A percentile compares a stretch with the other conserved stretches of the same genome.
These are phyloP conservation scores for Scheffersomyces amazonensis DNA, from an alignment of 805 yeast species.

Conservation along the genomic window DNA sequence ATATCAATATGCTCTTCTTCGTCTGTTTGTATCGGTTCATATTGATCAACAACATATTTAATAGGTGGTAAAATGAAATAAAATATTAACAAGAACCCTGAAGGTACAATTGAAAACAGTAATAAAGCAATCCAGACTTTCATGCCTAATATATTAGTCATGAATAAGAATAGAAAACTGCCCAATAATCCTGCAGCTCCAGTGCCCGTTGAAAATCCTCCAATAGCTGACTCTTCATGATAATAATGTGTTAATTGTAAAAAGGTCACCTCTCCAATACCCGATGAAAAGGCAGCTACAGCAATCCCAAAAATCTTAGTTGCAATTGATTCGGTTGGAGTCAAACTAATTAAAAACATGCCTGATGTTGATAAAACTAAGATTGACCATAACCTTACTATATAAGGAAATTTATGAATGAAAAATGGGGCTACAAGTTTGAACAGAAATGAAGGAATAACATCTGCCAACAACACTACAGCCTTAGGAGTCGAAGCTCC, in stretches of 20 bases:
- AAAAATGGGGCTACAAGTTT: slow-evolving; percentile 79
- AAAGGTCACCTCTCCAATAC: slow-evolving; percentile 88
- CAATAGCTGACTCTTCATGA: slow-evolving; percentile 51
- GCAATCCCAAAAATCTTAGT: slow-evolving; percentile 63
- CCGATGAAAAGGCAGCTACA: slow-evolving; percentile 81
- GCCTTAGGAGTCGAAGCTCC: slow-evolving; percentile 85
- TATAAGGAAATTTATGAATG: slow-evolving; percentile 64
- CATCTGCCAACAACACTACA: slow-evolving; percentile 79
- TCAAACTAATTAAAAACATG: slow-evolving; percentile 64
- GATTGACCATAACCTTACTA: slow-evolving; percentile 48
- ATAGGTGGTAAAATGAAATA: slow-evolving; percentile 22
- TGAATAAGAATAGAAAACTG: slow-evolving; percentile 62
- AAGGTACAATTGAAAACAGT: slow-evolving; percentile 53
- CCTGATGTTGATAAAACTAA: slow-evolving; percentile 65
- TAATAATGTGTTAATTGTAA: slow-evolving; percentile 82
- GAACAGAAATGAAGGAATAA: slow-evolving; percentile 73
- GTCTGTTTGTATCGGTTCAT: slow-evolving; percentile 3
- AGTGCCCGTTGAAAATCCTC: slow-evolving; percentile 92
- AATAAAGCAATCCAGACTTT: slow-evolving; percentile 54
- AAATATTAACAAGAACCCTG: slow-evolving; percentile 42
- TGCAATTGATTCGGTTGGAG: slow-evolving; percentile 22
- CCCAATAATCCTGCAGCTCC: slow-evolving; percentile 95
- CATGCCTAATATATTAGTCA: slow-evolving; percentile 68
- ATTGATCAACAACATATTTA: not conserved
- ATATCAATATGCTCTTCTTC: not conserved